These are phyloP conservation scores for Oropetium thomaeum DNA, from an alignment of 176 grass and related monocot genomes.

Conservation along the genomic window DNA sequence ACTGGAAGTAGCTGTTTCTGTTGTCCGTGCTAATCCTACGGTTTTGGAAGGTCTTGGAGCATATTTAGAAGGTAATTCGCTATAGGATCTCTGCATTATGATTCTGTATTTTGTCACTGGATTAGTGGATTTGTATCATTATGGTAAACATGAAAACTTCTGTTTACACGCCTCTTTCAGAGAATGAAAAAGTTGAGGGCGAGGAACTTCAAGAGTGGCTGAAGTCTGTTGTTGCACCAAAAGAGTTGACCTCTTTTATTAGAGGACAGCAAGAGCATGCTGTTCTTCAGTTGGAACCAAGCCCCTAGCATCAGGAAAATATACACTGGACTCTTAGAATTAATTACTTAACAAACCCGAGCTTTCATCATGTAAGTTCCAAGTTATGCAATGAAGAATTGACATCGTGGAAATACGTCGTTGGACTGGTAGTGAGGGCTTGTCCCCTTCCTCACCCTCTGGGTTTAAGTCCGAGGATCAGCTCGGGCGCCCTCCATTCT, in stretches of 20 bases:
- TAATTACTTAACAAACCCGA: conserved; percentile 41
- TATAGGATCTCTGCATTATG: background rate
- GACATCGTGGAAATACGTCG: background rate
- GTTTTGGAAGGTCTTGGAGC: conserved; percentile 95
- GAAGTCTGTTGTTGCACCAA: conserved; percentile 80
- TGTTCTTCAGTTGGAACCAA: conserved; percentile 63
- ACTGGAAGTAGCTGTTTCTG: conserved; percentile 94
- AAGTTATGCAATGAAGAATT: conserved; percentile 30
- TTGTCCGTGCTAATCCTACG: conserved; percentile 78
- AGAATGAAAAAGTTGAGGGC: conserved; percentile 97
- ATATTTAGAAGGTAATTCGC: conserved; percentile 86
- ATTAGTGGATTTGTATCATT: conserved; percentile 24
- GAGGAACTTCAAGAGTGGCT: conserved; percentile 98
- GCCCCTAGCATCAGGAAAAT: conserved; percentile 38
- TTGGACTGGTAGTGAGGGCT: background rate
- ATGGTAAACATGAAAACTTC: background rate
- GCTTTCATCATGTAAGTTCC: conserved; percentile 8
- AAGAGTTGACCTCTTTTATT: conserved; percentile 75
- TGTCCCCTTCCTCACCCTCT: background rate
- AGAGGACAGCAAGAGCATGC: conserved; percentile 52
- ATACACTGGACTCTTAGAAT: conserved; percentile 20
- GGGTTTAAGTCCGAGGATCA: background rate
- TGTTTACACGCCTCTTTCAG: conserved; percentile 35
- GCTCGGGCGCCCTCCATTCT: background rate
- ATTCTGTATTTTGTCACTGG: background rate